phyloP scores from a whole-genome alignment of 768 basidiomycete species.

The Ramaria rubella region DNA sequence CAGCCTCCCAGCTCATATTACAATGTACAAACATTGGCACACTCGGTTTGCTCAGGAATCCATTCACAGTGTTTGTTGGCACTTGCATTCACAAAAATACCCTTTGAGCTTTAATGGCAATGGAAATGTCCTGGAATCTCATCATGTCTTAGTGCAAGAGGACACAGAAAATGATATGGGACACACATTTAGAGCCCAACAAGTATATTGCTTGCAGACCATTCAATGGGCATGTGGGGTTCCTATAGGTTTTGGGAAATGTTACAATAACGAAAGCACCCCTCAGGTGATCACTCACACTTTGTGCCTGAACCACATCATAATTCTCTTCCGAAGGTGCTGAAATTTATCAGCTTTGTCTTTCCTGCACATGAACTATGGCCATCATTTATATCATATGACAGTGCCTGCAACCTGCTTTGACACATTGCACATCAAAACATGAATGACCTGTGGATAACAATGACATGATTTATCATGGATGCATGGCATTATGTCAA shows the following conservation, averaged over 20 bases:
- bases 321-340: too few species aligned
- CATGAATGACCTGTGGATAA: constrained; percentile 12
- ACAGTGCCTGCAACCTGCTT: constrained; percentile 16
- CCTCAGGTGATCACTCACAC: constrained; percentile 13
- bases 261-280: constrained; percentile 11
- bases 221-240: constrained; percentile 18
- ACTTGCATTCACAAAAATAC: neutral
- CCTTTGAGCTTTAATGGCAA: neutral
- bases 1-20: constrained; percentile 14
- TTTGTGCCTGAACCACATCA: too few species aligned
- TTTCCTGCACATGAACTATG: too few species aligned
- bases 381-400: constrained; percentile 15
- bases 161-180: neutral
- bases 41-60: neutral
- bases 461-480: constrained; percentile 26
- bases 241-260: constrained; percentile 19
- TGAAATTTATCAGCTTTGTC: too few species aligned
- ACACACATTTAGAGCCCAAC: constrained; percentile 14
- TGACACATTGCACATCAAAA: constrained; percentile 15
- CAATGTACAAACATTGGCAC: neutral
- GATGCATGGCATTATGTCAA: constrained; percentile 30
- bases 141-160: too few species aligned
- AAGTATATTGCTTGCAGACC: constrained; percentile 16
- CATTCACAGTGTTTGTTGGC: neutral
- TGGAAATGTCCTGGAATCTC: too few species aligned